Base-by-base conservation (phyloP, 2,329 filamentous ascomycete species). In the Ophiostoma perfectum region DNA sequence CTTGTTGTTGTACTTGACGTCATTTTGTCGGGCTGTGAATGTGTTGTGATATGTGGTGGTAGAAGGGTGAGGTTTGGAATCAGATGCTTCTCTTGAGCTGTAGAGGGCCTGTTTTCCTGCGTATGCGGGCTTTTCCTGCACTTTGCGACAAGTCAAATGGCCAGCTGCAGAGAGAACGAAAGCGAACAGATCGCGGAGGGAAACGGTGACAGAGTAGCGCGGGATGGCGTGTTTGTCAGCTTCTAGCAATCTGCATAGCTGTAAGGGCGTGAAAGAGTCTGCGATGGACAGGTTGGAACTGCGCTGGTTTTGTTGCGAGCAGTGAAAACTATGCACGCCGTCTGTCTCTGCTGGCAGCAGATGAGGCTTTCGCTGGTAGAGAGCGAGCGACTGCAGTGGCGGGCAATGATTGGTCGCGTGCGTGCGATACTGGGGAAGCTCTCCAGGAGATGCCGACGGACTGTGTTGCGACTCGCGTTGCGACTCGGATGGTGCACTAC, bases 1-100 rank as follows among this genome's bases (percentile, higher is more conserved):
- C 73, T 78, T 65, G 63, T 64, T 18, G 68, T 68, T 64, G 69
- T 66, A 45, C 67, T 67, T 60, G 70, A 69, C 47, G 70, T 65
- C 70, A 71, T 72, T 71, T 66, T 47, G 64, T 9, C n/a, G 45
- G 16, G 14, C 3, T 62, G 47, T 62, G 49, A 39, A 9, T 67
- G 38, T 45, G 65, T 38, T 12, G 64, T 45, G 27, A 9, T 39
- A n/a, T 36, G 7, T 55, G 41, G 14, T 58, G 27, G 55, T n/a
- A 39, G 12, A 62, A 12, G 14, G 36, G 45, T 12, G 55, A 36
- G 7, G 8, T 36, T 8, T 12, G 14, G 38, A 36, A 58, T 36
- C 27, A 2, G 27, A 12, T 27, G 5, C 52, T 36, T 27, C 11
- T 6, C 4, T n/a, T 18, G 7, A n/a, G 49, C n/a, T n/a, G 2